Evolutionary conservation across 1,284 basidiomycete genomes (phyloP).

Genomic region (Microbotryum intermedium): DNA sequence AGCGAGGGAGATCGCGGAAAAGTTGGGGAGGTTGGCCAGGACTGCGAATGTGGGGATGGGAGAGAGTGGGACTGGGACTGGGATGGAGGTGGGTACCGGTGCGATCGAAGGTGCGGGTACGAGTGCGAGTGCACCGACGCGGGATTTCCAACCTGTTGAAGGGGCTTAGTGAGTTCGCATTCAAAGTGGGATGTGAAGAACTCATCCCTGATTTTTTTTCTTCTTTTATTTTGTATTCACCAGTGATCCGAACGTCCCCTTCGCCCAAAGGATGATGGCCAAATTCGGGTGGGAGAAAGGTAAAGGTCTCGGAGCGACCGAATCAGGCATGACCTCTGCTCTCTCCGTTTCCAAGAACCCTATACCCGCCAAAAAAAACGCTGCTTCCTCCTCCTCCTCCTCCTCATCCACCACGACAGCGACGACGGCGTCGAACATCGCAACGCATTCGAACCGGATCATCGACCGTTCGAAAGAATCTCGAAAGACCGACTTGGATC

Average conservation of each 20-base stretch:
- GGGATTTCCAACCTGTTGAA: background rate
- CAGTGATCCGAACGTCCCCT: conserved; percentile 43
- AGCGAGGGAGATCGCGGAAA: conserved; percentile 33
- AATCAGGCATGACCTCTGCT: conserved; percentile 76
- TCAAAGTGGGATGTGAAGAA: background rate
- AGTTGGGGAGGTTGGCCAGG: conserved; percentile 27
- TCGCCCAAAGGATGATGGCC: conserved; percentile 72
- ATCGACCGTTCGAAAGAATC: too few relatives aligned
- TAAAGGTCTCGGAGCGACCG: conserved; percentile 74
- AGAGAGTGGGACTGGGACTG: background rate
- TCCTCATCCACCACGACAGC: conserved; percentile 11
- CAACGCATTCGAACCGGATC: conserved; percentile 15
- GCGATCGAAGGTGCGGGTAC: too few relatives aligned
- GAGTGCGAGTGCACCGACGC: background rate
- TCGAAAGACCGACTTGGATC: too few relatives aligned
- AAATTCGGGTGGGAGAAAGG: conserved; percentile 93
- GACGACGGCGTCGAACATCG: background rate
- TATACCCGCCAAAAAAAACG: conserved; percentile 41
- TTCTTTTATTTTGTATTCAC: background rate
- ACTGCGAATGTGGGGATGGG: background rate
- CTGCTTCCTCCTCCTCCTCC: background rate
- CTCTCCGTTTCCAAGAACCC: conserved; percentile 41
- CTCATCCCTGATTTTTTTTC: background rate
- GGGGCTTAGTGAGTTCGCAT: conserved; percentile 5
- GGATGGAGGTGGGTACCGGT: background rate